Evolutionary conservation across 2,329 filamentous ascomycete genomes (phyloP), one percentile per base, ranked within the genome.

Genomic region (Magnaporthiopsis rhizophila): DNA sequence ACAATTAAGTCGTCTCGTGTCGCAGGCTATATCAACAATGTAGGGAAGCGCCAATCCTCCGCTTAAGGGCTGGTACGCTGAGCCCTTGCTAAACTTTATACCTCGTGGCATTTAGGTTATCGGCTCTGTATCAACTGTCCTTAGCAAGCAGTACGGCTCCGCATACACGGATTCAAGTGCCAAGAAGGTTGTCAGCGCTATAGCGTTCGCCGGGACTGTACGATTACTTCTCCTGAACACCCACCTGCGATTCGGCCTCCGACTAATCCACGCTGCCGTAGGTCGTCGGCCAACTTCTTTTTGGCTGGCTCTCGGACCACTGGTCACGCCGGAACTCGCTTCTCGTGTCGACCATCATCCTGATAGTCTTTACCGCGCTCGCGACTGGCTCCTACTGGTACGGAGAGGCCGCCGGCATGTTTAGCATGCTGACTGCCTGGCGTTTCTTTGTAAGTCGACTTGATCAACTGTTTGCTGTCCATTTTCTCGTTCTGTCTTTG

Each of bases 261-360:
- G 32, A 13, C 26, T 34, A 34, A 73, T 18, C 7, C 57, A 59
- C 8, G 24, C 8, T 21, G 5, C 28, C 32, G 5, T 13, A 64
- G 56, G 90, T 96, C 4, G 78, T 95, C 1, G 92, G 92, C 2
- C 90, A 93, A 79, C 80, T 96, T 8, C 73, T 88, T 59, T 96
- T 97, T 70, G 92, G 92, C 28, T 92, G 88, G 69, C 85, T 90
- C 9, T 88, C 88, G 64, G 93, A 97, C 73, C 87, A 90, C 74
- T 96, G 87, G 83, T 95, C 91, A 12, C 86, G 93, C 26, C 92
- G 89, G 71, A 90, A 91, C 80, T 89, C 90, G 9, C 83, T 97
- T 50, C 83, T 96, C 67, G 78, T 89, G 21, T 95, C 91, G 0
- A 97, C 93, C 3, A 72, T 92, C 64, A 91, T 97, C 69, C 81